Base-by-base conservation (phyloP, 2,329 filamentous ascomycete genomes). In the Diatrype stigma region DNA sequence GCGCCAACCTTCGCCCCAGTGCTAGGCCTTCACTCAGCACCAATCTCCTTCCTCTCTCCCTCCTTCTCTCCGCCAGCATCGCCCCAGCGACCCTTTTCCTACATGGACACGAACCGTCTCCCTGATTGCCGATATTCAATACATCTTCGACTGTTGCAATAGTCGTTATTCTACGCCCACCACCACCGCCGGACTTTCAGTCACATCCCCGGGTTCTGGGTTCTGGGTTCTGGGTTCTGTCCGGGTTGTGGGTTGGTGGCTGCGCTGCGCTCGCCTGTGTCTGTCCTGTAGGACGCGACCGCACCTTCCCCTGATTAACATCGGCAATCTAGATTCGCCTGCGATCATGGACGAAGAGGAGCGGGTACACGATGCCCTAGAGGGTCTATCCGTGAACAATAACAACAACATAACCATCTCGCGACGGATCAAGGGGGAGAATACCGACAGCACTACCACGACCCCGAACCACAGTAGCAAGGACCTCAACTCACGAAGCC, bases 301-400 rank as follows among this genome's bases (percentile, higher is more conserved):
- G 37, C 28, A 23, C 28, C 42, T 28, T 37, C 21, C n/a, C 40
- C 46, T 44, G 51, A 53, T 32, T 51, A 49, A 56, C 30, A 28
- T 23, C 6, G n/a, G 23, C 21, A 40, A 38, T 12, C 42, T 22
- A n/a, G 50, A 47, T 45, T 40, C 49, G 38, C 45, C 46, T 45
- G 48, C 46, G 55, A 56, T 49, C n/a, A 67, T 67, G 65, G 65
- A 65, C 54, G 65, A 66, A 42, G 63, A 65, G 51, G 63, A 66
- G 22, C 58, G 51, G 47, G 52, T 64, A 6, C 56, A 65, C 48
- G 57, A 63, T 51, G 64, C 60, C 50, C 51, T 76, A 67, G 72
- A 73, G 60, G 67, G 68, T 57, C 66, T 76, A 52, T 76, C 72
- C 62, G 67, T 73, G n/a, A n/a, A n/a, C 47, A 73, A 77, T 58